A percentile compares a stretch with the other conserved stretches of the same genome.
Evolutionary conservation across 1,284 basidiomycete species (phyloP).

Genomic region (Tilletia setariae): DNA sequence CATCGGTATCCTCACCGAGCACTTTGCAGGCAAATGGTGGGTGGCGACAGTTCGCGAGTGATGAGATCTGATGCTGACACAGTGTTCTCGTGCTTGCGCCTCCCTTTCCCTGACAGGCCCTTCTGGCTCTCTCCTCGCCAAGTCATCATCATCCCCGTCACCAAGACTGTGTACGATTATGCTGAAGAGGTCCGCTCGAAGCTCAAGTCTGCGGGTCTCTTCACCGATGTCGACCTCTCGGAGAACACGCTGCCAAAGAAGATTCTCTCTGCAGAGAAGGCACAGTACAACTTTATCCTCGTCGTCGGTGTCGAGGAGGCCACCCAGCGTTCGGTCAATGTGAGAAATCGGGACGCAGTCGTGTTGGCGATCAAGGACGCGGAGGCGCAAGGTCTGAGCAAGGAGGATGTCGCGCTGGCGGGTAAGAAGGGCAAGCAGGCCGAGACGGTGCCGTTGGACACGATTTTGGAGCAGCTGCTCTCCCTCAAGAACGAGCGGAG

Average conservation of each 20-base stretch:
- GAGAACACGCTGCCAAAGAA: constrained; percentile 94
- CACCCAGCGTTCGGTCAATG: constrained; percentile 80
- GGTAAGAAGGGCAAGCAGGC: constrained; percentile 45
- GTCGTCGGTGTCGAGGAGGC: constrained; percentile 93
- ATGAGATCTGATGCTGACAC: too few species aligned
- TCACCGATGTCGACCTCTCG: constrained; percentile 85
- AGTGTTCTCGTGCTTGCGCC: neutral
- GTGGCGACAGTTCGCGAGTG: constrained; percentile 33
- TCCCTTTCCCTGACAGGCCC: constrained; percentile 59
- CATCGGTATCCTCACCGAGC: constrained; percentile 95
- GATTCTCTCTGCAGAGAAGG: constrained; percentile 60
- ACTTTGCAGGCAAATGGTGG: constrained; percentile 94
- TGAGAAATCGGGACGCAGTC: constrained; percentile 66
- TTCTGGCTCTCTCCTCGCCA: constrained; percentile 98
- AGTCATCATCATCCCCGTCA: constrained; percentile 89
- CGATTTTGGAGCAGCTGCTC: constrained; percentile 30
- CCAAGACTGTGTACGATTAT: constrained; percentile 79
- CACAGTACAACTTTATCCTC: constrained; percentile 85
- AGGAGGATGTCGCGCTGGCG: constrained; percentile 14
- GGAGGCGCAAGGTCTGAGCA: constrained; percentile 7
- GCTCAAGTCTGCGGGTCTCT: constrained; percentile 72
- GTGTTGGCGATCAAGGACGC: constrained; percentile 13
- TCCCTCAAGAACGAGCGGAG: constrained; percentile 37
- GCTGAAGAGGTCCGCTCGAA: constrained; percentile 73
- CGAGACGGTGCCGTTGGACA: constrained; percentile 45